These are phyloP conservation scores for Hericium rajendrae DNA, from an alignment of 768 basidiomycete genomes.

Conservation along the genomic window DNA sequence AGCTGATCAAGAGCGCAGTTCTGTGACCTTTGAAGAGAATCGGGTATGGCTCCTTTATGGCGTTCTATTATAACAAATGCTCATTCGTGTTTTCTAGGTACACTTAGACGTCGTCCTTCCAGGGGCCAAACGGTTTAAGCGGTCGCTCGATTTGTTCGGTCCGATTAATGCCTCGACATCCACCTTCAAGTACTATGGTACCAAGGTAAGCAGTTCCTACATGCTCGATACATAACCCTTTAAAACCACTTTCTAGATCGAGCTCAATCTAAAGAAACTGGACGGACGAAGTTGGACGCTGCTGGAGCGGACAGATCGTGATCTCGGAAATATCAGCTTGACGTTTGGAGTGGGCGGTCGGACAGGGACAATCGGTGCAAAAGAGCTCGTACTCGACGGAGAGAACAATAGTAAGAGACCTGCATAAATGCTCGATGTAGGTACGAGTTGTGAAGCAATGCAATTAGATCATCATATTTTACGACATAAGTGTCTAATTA, in stretches of 20 bases:
- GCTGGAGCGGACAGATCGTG: slow-evolving; percentile 66
- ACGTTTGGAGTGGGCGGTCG: slow-evolving; percentile 92
- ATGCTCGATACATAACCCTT: background rate
- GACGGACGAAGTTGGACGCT: slow-evolving; percentile 83
- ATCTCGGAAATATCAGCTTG: slow-evolving; percentile 55
- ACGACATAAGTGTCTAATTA: no score
- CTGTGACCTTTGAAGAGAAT: slow-evolving; percentile 54
- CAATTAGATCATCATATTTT: background rate
- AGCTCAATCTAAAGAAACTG: slow-evolving; percentile 73
- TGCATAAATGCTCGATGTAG: background rate
- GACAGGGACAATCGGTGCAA: slow-evolving; percentile 87
- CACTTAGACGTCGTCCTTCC: slow-evolving; percentile 76
- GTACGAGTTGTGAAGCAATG: background rate
- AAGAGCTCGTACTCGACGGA: slow-evolving; percentile 68
- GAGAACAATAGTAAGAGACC: slow-evolving; percentile 21
- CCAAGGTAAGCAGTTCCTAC: slow-evolving; percentile 48
- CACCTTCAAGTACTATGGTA: slow-evolving; percentile 64
- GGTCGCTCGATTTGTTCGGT: slow-evolving; percentile 75
- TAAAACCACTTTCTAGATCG: slow-evolving; percentile 42
- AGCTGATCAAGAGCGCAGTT: slow-evolving; percentile 70
- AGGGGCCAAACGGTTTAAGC: slow-evolving; percentile 66
- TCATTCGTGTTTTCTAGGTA: slow-evolving; percentile 35
- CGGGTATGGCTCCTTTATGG: slow-evolving; percentile 35
- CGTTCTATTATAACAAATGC: slow-evolving; percentile 2
- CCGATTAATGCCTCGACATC: slow-evolving; percentile 64